Evolutionary conservation across 352 stramenopile genomes (phyloP), one percentile per base, ranked within the genome.

Genomic region (Globisporangium middletonii): DNA sequence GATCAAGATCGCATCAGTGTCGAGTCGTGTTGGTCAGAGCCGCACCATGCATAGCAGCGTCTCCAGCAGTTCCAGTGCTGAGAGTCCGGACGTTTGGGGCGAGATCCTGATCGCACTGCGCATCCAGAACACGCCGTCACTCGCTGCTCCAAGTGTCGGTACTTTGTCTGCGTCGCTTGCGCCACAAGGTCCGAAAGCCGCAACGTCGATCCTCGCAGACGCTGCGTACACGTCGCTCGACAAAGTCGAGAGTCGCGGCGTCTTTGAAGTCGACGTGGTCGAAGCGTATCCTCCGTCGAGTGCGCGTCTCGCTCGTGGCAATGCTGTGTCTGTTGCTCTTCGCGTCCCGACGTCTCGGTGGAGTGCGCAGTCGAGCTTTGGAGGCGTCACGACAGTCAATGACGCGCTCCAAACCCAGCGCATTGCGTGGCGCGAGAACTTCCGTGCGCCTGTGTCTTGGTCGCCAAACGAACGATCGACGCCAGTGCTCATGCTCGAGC

Each of bases 161-260:
- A 35, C 30, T 35, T 35, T 11, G 15, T 48, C 33, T 8, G 7
- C 26, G 4, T 38, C 13, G 55, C 15, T 13, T 13, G 15, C 19
- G 8, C 15, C 16, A 27, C 30, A 15, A 19, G 33, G 18, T 11
- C 9, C 5, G 16, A 50, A 41, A 41, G 50, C 50, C 3, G 50
- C 57, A 6, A 43, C 57, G 2, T 49, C 57, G 19, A 46, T 63
- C 18, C 26, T 63, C 6, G 51, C 49, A 5, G 50, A 58, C 9
- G 57, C 33, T 7, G 30, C 16, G 28, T 57, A 35, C 35, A 1
- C 9, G 4, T 19, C 49, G 3, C 6, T 15, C 9, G 19, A 19
- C 9, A 16, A 35, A 26, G 30, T 23, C 27, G 43, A 57, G 42
- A 63, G 19, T 27, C 57, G 49, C 16, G 26, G 57, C 35, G 18